Evolutionary conservation across 2,329 filamentous ascomycete genomes (phyloP), one percentile per base, ranked within the genome.

Genomic region (Fusarium abutilonis): DNA sequence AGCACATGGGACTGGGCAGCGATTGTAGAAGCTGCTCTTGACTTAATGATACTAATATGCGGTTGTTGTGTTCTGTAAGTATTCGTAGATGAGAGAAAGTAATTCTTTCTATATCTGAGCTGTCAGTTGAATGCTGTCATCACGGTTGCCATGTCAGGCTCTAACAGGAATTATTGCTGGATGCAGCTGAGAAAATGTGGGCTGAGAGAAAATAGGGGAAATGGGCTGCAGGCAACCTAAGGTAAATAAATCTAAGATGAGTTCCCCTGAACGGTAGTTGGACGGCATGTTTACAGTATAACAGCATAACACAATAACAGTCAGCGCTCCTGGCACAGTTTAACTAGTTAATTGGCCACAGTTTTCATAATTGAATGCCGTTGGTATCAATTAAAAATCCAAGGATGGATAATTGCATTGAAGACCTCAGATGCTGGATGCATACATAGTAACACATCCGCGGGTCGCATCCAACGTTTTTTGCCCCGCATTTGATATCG

Each of bases 81-180:
- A 9, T 2, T 3, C 8, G 9, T 0, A n/a, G 9, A 38, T 13
- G 17, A 13, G 10, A 14, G 1, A 3, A 9, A n/a, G 4, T 3
- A 8, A 3, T n/a, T 19, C 42, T 28, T 26, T 3, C 2, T 13
- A 3, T 2, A 2, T 4, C 9, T 36, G 2, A 26, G 3, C 14
- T 15, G 6, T 8, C 29, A 9, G 8, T 21, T 6, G 43, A 9
- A 2, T 8, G 31, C 19, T 26, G 23, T 34, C 4, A 4, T 19
- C n/a, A 10, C 17, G 19, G 15, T 21, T 17, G 6, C 40, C 28
- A 36, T 54, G 10, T 17, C 6, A 4, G 10, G 13, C 40, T 29
- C 49, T 76, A 77, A 71, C 75, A 70, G 9, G 58, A 67, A 51
- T 72, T 73, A 76, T 70, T 75, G 63, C 45, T 57, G 21, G 35